Percentiles rank a stretch among this genome's conserved stretches.
Conservation (phyloP, 305 asterid genomes). For the Coffea humblotiana region DNA sequence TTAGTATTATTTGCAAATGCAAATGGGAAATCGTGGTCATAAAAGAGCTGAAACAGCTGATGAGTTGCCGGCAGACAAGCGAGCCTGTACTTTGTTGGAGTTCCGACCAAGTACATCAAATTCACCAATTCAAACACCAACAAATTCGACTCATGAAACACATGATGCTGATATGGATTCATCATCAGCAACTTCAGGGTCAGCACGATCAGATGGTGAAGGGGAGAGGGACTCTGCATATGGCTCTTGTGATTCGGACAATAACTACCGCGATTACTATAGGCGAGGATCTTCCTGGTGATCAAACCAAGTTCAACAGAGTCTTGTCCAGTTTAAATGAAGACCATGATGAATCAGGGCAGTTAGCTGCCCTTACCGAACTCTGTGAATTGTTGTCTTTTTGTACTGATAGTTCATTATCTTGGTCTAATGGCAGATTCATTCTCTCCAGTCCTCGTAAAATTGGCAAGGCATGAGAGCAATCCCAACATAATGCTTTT, state of each 20-base stretch:
- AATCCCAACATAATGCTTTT: slow-evolving; percentile 82
- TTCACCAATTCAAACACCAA: slow-evolving; percentile 54
- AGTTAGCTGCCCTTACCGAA: slow-evolving; percentile 78
- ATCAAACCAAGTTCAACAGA: slow-evolving; percentile 64
- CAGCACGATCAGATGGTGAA: slow-evolving; percentile 76
- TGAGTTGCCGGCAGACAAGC: slow-evolving; percentile 89
- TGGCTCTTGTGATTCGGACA: slow-evolving; percentile 83
- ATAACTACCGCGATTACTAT: slow-evolving; percentile 58
- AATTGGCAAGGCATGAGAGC: slow-evolving; percentile 67
- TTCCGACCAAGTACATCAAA: slow-evolving; percentile 74
- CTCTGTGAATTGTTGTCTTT: slow-evolving; percentile 88
- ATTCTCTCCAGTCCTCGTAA: slow-evolving; percentile 71
- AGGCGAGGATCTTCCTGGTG: slow-evolving; percentile 51
- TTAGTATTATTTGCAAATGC: slow-evolving; percentile 25
- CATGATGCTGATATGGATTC: slow-evolving; percentile 77
- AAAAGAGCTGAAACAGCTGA: slow-evolving; percentile 76
- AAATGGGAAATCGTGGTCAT: slow-evolving; percentile 87
- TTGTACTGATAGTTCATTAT: slow-evolving; percentile 70
- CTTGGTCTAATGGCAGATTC: slow-evolving; percentile 76
- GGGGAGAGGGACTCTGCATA: slow-evolving; percentile 70
- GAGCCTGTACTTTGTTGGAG: slow-evolving; percentile 80
- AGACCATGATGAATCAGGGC: slow-evolving; percentile 72
- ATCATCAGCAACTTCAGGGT: slow-evolving; percentile 71
- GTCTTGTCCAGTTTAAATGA: slow-evolving; percentile 62
- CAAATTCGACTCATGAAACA: slow-evolving; percentile 45